Evolutionary conservation across 2,329 filamentous ascomycete genomes (phyloP).

Genomic region (Aaosphaeria arxii): DNA sequence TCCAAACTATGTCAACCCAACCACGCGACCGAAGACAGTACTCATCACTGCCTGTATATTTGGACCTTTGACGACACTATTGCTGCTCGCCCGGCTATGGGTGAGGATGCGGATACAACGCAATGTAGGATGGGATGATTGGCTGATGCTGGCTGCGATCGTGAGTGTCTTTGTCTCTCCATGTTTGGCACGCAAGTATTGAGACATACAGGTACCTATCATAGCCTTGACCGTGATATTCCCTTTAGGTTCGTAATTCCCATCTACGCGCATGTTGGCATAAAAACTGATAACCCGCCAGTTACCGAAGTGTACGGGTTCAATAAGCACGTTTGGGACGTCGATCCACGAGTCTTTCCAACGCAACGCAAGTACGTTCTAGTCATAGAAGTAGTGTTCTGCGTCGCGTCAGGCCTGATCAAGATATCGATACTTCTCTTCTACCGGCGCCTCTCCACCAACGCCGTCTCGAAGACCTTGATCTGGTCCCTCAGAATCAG

Average conservation of each 20-base stretch:
- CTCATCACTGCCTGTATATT: conserved; percentile 16
- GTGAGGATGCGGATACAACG: conserved; percentile 23
- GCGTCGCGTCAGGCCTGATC: conserved; percentile 23
- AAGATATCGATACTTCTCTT: conserved; percentile 35
- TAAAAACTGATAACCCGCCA: neutral
- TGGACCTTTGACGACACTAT: conserved; percentile 18
- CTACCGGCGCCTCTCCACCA: conserved; percentile 25
- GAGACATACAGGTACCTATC: neutral
- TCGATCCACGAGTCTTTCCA: conserved; percentile 12
- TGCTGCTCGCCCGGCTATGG: conserved; percentile 27
- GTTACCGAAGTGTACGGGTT: conserved; percentile 11
- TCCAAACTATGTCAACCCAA: conserved; percentile 21
- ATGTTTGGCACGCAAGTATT: conserved; percentile 11
- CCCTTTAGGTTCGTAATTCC: neutral
- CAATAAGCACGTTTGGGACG: conserved; percentile 27
- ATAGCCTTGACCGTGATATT: neutral
- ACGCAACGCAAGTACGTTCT: conserved; percentile 24
- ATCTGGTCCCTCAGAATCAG: conserved; percentile 21
- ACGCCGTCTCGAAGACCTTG: conserved; percentile 21
- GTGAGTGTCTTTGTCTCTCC: conserved; percentile 14
- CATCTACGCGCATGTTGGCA: neutral
- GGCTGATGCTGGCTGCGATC: conserved; percentile 23
- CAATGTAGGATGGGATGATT: conserved; percentile 26
- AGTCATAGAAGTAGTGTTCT: conserved; percentile 23
- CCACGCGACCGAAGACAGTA: conserved; percentile 15